phyloP scores from a whole-genome alignment of 805 yeast genomes.

The Ogataea glucozyma region DNA sequence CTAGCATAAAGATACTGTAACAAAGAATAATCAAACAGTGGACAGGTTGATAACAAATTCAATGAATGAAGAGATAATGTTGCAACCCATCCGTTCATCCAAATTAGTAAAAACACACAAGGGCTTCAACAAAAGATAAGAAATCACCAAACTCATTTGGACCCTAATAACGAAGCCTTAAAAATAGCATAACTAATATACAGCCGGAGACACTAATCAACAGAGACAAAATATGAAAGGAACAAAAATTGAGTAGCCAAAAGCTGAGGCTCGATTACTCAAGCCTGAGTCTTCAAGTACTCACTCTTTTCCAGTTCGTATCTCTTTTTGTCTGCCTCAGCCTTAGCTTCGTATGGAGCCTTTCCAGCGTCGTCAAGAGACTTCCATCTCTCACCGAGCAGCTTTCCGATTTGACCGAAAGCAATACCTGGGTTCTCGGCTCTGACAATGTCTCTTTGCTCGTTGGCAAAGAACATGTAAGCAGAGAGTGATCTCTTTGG shows the following conservation, averaged over 20 bases:
- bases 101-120: conserved; percentile 10
- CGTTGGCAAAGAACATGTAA: conserved; percentile 98
- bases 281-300: conserved; percentile 46
- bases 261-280: background rate
- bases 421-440: conserved; percentile 95
- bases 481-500: conserved; percentile 99
- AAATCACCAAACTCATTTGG: conserved; percentile 6
- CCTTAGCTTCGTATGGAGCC: conserved; percentile 88
- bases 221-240: conserved; percentile 9
- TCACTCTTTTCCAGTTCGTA: conserved; percentile 95
- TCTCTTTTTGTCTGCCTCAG: conserved; percentile 95
- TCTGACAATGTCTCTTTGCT: conserved; percentile 93
- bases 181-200: conserved; percentile 23
- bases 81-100: conserved; percentile 2
- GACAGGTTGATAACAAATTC: too few relatives aligned
- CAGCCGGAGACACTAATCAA: conserved; percentile 19
- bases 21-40: conserved; percentile 3
- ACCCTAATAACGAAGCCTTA: conserved; percentile 12
- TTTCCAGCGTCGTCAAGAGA: conserved; percentile 80
- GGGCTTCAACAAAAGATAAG: conserved; percentile 8
- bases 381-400: conserved; percentile 97
- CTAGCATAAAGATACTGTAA: background rate
- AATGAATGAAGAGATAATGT: too few relatives aligned
- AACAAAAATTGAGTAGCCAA: background rate
- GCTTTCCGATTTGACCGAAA: conserved; percentile 93